Percentiles rank a stretch among this genome's conserved stretches.
phyloP scores from a whole-genome alignment of 2,329 filamentous ascomycete species.

The Teratosphaeria gauchensis region DNA sequence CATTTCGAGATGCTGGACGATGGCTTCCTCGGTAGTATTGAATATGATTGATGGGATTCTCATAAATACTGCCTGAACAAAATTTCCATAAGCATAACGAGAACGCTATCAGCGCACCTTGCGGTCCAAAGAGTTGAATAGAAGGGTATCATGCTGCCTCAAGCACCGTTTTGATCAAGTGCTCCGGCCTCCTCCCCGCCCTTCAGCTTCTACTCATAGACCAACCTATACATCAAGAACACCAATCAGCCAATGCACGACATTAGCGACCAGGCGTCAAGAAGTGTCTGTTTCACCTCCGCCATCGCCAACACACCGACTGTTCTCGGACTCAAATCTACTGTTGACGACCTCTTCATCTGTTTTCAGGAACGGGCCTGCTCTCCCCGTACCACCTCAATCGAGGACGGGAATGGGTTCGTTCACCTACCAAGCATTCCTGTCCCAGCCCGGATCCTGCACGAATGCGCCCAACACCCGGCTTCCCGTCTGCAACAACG shows the following conservation, averaged over 20 bases:
- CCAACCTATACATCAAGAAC: neutral
- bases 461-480: constrained; percentile 95
- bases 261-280: neutral
- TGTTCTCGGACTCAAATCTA: neutral
- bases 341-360: neutral
- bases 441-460: constrained; percentile 89
- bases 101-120: neutral
- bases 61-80: neutral
- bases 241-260: neutral
- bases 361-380: neutral
- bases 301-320: neutral
- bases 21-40: no score
- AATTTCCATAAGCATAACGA: neutral
- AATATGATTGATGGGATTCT: neutral
- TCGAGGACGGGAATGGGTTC: neutral
- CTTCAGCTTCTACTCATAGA: neutral
- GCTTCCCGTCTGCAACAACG: constrained; percentile 90
- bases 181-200: neutral
- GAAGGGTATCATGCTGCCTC: neutral
- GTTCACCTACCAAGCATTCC: constrained; percentile 62
- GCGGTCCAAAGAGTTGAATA: neutral
- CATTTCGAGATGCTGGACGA: no score
- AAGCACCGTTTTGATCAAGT: neutral
- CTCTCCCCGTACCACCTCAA: neutral
- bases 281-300: neutral